Conservation (phyloP, 768 basidiomycete genomes). For the Arthromyces matolae region DNA sequence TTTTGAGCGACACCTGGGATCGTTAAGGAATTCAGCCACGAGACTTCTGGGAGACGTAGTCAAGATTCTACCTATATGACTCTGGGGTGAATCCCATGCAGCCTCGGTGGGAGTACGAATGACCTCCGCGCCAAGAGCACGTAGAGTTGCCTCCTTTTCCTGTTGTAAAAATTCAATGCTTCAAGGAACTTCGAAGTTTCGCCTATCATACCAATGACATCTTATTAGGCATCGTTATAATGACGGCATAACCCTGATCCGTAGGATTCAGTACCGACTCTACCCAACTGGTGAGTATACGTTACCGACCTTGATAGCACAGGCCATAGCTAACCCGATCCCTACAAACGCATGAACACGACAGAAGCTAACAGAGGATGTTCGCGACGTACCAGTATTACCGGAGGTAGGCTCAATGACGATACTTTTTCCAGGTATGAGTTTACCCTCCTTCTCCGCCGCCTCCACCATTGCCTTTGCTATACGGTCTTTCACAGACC, state of each 20-base stretch:
- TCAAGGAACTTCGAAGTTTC: background rate
- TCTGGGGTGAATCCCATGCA: constrained; percentile 84
- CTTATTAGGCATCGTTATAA: constrained; percentile 90
- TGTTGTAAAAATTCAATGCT: constrained; percentile 19
- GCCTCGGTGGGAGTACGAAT: constrained; percentile 91
- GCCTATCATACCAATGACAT: constrained; percentile 66
- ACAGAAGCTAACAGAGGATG: background rate
- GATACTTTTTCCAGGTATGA: constrained; percentile 84
- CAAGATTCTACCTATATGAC: constrained; percentile 79
- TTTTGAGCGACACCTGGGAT: constrained; percentile 80
- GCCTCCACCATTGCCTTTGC: constrained; percentile 94
- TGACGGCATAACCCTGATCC: constrained; percentile 89
- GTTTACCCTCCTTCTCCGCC: constrained; percentile 84
- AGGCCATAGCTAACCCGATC: constrained; percentile 90
- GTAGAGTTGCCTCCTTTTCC: constrained; percentile 92
- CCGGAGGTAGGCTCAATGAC: constrained; percentile 96
- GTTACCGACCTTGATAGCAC: constrained; percentile 85
- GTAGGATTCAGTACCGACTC: constrained; percentile 65
- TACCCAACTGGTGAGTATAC: background rate
- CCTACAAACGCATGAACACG: constrained; percentile 40
- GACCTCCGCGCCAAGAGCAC: constrained; percentile 91
- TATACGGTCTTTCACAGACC: constrained; percentile 94
- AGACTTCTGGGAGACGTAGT: constrained; percentile 35
- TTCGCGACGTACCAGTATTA: constrained; percentile 68
- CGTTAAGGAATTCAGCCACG: constrained; percentile 88